Base-by-base conservation (phyloP, 2,329 filamentous ascomycete species). In the Fusarium praegraminearum region DNA sequence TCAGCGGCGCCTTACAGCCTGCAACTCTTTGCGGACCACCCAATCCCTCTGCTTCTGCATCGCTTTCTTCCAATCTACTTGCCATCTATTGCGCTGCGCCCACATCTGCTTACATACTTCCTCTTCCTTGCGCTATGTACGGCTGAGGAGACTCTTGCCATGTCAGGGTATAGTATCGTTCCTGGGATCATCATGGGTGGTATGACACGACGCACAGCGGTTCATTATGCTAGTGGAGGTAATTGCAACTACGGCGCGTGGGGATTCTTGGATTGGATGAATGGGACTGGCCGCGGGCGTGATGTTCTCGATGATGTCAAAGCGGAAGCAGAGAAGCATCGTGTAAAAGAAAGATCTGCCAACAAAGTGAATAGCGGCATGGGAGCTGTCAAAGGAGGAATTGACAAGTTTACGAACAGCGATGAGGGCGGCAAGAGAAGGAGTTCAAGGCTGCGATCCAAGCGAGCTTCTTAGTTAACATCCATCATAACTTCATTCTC, bases 41-140 rank as follows among this genome's bases (percentile, higher is more conserved):
- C 91, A 0, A 67, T 88, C 0, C 85, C 89, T 2, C 86, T 91
- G 49, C 79, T 93, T 9, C 78, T 93, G 2, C 83, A 86, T 65
- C 87, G 86, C 49, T 88, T 91, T 75, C 61, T 91, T 2, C 91
- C 91, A 1, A 78, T 89, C 9, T 91, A 91, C 75, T 78, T 92
- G 0, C 89, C 91, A 1, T 86, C 90, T 2, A 79, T 89, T 22
- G 69, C 86, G n/a, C 83, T 93, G 41, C 88, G 89, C 11, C 89
- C 90, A 36, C 91, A 94, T 76, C 83, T 93, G 6, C 82, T 93
- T n/a, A 92, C 90, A 0, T 93, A 90, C 80, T 85, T 92, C 58
- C 73, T 92, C 13, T 86, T 92, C 67, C 81, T 89, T 18, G 83
- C 85, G 0, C 75, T 93, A 28, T 85, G 86, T 66, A 91, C 90